Evolutionary conservation across 176 grass and related monocot genomes (phyloP).

Genomic region (Thinopyrum elongatum): DNA sequence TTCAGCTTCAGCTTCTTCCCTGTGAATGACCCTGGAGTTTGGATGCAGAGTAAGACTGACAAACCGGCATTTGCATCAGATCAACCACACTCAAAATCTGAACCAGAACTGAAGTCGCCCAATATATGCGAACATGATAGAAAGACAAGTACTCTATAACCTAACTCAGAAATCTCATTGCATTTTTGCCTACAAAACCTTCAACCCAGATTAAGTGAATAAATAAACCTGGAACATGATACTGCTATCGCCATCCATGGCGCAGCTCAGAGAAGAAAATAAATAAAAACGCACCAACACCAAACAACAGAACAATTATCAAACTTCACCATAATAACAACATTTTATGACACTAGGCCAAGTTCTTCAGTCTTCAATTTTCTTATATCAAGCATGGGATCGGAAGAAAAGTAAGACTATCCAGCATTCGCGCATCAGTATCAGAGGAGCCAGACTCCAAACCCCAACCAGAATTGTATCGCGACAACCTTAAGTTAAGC

Average conservation of each 20-base stretch:
- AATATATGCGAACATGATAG: not conserved
- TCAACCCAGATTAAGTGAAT: not conserved
- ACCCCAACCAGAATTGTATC: not conserved
- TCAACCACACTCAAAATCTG: not conserved
- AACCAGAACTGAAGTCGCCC: not conserved
- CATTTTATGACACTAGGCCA: not conserved
- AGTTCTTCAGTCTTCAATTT: not conserved
- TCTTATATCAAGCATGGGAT: not conserved
- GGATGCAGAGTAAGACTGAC: not conserved
- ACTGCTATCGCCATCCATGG: not conserved
- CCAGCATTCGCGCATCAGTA: not conserved
- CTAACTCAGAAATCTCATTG: not conserved
- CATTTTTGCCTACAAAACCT: not conserved
- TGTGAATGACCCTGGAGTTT: not conserved
- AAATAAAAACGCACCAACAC: not conserved
- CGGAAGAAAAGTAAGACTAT: not conserved
- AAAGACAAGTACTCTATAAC: not conserved
- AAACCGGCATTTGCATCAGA: not conserved
- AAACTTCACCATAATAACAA: not conserved
- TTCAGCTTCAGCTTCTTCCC: not conserved
- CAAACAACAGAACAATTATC: not conserved
- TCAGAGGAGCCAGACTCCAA: not conserved
- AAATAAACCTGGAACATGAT: not conserved
- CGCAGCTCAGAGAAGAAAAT: not conserved
- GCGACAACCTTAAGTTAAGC: not conserved